A percentile compares a stretch with the other conserved stretches of the same genome.
Evolutionary conservation across 2,329 filamentous ascomycete genomes (phyloP).

Genomic region (Penicillium sumatraense): DNA sequence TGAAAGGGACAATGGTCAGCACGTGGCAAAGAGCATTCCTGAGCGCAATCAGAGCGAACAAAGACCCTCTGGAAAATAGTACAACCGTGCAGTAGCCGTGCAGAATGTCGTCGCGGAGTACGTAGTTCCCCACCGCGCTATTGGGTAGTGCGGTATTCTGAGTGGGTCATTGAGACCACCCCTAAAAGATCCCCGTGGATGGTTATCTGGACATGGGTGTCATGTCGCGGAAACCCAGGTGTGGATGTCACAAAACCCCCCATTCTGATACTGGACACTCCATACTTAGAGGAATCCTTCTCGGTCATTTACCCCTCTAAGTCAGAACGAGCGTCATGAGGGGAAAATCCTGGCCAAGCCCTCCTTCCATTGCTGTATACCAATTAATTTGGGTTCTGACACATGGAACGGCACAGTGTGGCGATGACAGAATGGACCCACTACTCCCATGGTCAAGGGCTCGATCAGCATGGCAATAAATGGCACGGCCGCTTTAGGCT

Average conservation of each 20-base stretch:
- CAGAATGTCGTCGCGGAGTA: background rate
- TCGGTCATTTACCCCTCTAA: too few species aligned
- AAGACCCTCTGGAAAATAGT: background rate
- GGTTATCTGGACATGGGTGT: background rate
- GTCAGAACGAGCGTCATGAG: too few species aligned
- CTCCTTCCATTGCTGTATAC: background rate
- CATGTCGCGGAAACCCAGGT: background rate
- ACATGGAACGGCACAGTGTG: constrained; percentile 3
- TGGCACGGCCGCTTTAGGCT: background rate
- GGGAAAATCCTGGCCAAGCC: background rate
- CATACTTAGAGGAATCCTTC: too few species aligned
- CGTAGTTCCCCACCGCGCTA: constrained; percentile 7
- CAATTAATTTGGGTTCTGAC: constrained; percentile 5
- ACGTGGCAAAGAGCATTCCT: constrained; percentile 15
- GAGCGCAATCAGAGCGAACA: background rate
- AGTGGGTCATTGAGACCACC: background rate
- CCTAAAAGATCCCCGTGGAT: background rate
- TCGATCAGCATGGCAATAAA: constrained; percentile 2
- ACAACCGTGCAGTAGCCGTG: constrained; percentile 1
- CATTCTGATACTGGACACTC: too few species aligned
- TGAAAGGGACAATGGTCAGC: constrained; percentile 16
- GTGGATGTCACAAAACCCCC: too few species aligned
- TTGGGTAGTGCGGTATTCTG: background rate
- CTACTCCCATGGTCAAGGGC: background rate
- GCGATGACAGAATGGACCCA: constrained; percentile 8